Conservation (phyloP, 2,329 filamentous ascomycete genomes). For the Diplodia intermedia region DNA sequence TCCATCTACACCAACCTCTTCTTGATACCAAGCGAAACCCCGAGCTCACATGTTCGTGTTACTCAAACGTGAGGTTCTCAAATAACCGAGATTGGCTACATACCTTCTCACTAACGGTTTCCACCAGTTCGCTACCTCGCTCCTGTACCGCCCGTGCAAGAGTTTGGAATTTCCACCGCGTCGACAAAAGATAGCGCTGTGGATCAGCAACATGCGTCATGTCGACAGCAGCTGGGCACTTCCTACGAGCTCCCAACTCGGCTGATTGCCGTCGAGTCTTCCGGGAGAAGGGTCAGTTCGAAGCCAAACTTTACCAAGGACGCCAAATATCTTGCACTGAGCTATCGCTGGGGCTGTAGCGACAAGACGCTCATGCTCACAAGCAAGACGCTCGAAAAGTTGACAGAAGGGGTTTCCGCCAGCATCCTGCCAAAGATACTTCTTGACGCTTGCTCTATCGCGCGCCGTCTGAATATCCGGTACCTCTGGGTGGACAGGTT, state of each 20-base stretch:
- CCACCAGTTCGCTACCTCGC: background rate
- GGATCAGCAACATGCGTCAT: background rate
- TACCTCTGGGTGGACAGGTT: conserved; percentile 7
- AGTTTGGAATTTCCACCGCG: background rate
- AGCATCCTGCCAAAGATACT: background rate
- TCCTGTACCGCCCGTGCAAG: background rate
- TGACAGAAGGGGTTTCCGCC: background rate
- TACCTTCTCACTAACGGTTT: background rate
- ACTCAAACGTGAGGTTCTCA: background rate
- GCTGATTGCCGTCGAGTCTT: background rate
- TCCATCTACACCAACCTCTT: background rate
- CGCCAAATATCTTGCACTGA: background rate
- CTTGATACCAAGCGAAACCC: background rate
- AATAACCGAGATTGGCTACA: background rate
- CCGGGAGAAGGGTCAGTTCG: background rate
- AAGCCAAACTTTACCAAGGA: background rate
- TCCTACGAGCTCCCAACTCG: background rate
- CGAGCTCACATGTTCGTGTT: too few relatives aligned
- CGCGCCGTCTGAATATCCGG: background rate
- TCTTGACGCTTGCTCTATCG: background rate
- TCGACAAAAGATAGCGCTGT: background rate
- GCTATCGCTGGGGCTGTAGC: background rate
- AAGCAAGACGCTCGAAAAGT: background rate
- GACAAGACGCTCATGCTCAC: background rate
- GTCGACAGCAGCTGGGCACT: background rate